Evolutionary conservation across 192 early-diverging fungal genomes (phyloP).

Genomic region (Chytriomyces sp.): DNA sequence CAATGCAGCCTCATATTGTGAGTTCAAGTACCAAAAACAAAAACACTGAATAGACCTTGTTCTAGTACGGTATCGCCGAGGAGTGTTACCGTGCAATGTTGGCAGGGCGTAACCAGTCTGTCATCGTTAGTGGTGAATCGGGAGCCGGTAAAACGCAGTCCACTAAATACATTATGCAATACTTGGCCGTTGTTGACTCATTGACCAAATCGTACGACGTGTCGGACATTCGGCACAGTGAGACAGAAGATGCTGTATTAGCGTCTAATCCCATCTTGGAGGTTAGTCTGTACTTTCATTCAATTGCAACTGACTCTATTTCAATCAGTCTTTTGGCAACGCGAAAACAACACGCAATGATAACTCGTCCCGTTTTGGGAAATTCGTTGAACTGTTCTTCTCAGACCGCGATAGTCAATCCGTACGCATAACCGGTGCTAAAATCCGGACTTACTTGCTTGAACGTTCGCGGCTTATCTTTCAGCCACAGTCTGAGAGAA

Average conservation of each 20-base stretch:
- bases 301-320: background rate
- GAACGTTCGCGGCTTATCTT: conserved; percentile 87
- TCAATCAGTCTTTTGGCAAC: conserved; percentile 76
- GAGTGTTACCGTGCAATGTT: conserved; percentile 93
- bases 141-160: conserved; percentile 93
- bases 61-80: conserved; percentile 82
- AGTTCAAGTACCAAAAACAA: background rate
- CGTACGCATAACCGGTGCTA: conserved; percentile 76
- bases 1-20: conserved; percentile 80
- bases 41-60: background rate
- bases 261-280: conserved; percentile 94
- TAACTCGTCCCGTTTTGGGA: conserved; percentile 91
- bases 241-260: conserved; percentile 40
- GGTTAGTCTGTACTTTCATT: conserved; percentile 26
- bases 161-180: conserved; percentile 93
- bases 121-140: conserved; percentile 90
- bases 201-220: background rate
- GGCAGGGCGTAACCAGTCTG: conserved; percentile 85
- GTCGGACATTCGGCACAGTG: conserved; percentile 5
- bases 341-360: conserved; percentile 95
- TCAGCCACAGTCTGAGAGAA: conserved; percentile 81
- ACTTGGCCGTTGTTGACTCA: conserved; percentile 58
- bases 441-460: conserved; percentile 84
- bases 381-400: conserved; percentile 73
- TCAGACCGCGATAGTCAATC: conserved; percentile 43